Evolutionary conservation across 1,139 yeast genomes (phyloP).

Genomic region (Hyphopichia fennica): DNA sequence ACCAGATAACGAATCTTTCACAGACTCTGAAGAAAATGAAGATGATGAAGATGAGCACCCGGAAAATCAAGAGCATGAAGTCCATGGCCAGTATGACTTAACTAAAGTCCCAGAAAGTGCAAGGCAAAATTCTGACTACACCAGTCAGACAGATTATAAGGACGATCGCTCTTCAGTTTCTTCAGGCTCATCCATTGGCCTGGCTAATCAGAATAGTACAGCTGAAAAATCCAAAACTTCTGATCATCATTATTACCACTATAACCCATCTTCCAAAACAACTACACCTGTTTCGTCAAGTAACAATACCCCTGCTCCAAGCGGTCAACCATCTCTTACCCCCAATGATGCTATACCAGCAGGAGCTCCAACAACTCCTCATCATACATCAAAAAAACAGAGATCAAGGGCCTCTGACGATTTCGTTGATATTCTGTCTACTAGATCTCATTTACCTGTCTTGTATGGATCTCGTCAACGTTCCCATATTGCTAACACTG

Average conservation of each 20-base stretch:
- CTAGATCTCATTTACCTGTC: conserved; percentile 25
- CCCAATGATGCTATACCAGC: not conserved
- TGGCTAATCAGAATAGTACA: not conserved
- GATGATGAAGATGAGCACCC: conserved; percentile 5
- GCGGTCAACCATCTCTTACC: no score
- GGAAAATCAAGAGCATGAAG: conserved; percentile 5
- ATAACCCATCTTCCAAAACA: not conserved
- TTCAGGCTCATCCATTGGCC: conserved; percentile 2
- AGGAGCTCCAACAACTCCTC: not conserved
- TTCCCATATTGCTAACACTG: conserved; percentile 22
- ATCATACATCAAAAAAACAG: not conserved
- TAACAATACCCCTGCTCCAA: conserved; percentile 1
- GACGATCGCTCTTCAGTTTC: conserved; percentile 1
- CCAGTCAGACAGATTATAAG: not conserved
- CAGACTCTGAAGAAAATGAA: conserved; percentile 1
- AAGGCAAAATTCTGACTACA: no score
- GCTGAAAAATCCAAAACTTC: not conserved
- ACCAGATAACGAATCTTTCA: conserved; percentile 8
- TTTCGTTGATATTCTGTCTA: not conserved
- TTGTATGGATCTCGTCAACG: conserved; percentile 37
- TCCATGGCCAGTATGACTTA: no score
- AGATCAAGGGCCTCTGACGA: conserved; percentile 1
- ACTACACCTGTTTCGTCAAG: conserved; percentile 1
- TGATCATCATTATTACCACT: not conserved
- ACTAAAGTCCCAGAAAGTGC: no score